Conservation (phyloP, 495 filamentous ascomycete species). For the Trichoderma asperelloides region DNA sequence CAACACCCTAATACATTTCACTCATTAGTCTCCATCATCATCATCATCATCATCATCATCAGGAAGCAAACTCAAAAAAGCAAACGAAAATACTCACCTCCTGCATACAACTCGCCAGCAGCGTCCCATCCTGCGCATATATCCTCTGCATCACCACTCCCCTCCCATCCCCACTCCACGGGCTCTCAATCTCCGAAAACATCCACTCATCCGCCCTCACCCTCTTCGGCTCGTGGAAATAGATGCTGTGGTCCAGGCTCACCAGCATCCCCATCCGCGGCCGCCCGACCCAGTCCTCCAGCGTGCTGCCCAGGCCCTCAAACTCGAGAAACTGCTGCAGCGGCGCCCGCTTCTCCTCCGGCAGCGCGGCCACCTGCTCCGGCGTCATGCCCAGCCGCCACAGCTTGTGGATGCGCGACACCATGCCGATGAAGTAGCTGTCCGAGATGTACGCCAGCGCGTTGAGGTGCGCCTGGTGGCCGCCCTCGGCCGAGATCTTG, state of each 20-base stretch:
- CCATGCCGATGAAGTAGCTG: conserved; percentile 85
- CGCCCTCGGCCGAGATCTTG: conserved; percentile 58
- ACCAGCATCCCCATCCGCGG: conserved; percentile 88
- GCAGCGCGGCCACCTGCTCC: conserved; percentile 26
- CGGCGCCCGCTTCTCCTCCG: conserved; percentile 19
- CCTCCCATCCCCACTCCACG: conserved; percentile 88
- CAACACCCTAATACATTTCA: conserved; percentile 32
- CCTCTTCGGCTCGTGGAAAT: conserved; percentile 76
- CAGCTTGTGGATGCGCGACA: conserved; percentile 64
- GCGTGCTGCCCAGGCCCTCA: conserved; percentile 30
- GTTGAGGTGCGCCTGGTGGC: conserved; percentile 68
- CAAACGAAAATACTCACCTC: conserved; percentile 43
- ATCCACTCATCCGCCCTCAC: conserved; percentile 92
- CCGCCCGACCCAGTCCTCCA: conserved; percentile 29
- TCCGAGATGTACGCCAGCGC: conserved; percentile 92
- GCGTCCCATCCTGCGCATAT: conserved; percentile 68
- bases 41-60: neutral
- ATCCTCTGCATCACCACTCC: conserved; percentile 83
- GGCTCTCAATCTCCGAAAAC: conserved; percentile 81
- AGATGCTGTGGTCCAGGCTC: conserved; percentile 85
- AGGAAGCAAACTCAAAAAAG: conserved; percentile 9
- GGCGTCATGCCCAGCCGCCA: conserved; percentile 45
- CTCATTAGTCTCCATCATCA: neutral
- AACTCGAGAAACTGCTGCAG: conserved; percentile 30
- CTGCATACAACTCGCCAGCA: conserved; percentile 82